phyloP scores from a whole-genome alignment of 352 stramenopile species.

The Phytophthora ohioensis region DNA sequence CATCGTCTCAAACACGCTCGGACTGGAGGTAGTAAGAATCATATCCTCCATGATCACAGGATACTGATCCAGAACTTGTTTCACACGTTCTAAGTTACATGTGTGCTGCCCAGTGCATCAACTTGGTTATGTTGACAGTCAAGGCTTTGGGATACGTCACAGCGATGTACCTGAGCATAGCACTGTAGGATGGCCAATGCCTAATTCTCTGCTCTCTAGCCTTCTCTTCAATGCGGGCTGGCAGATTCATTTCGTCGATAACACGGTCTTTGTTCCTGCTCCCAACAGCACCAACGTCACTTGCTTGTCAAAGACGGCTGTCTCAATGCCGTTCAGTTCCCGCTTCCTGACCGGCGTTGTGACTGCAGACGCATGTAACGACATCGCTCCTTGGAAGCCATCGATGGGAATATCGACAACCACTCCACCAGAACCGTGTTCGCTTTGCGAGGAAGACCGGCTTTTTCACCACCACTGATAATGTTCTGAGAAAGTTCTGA shows the following conservation, averaged over 20 bases:
- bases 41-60: constrained; percentile 17
- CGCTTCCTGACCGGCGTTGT: background rate
- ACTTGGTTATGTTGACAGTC: constrained; percentile 1
- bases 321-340: background rate
- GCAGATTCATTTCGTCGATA: constrained; percentile 4
- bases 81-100: constrained; percentile 4
- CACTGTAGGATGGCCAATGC: background rate
- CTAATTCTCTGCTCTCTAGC: constrained; percentile 3
- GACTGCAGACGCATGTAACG: background rate
- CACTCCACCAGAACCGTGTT: too few species aligned
- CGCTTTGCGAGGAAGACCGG: too few species aligned
- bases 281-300: too few species aligned
- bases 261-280: background rate
- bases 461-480: background rate
- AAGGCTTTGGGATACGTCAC: background rate
- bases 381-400: background rate
- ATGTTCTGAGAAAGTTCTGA: background rate
- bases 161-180: constrained; percentile 2
- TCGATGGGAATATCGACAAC: background rate
- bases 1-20: background rate
- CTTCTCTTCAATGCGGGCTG: background rate
- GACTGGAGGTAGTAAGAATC: background rate
- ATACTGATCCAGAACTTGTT: constrained; percentile 7
- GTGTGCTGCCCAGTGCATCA: constrained; percentile 10
- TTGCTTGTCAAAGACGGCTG: too few species aligned